Evolutionary conservation across 2,329 filamentous ascomycete species (phyloP).

Genomic region (Botrytis deweyae): DNA sequence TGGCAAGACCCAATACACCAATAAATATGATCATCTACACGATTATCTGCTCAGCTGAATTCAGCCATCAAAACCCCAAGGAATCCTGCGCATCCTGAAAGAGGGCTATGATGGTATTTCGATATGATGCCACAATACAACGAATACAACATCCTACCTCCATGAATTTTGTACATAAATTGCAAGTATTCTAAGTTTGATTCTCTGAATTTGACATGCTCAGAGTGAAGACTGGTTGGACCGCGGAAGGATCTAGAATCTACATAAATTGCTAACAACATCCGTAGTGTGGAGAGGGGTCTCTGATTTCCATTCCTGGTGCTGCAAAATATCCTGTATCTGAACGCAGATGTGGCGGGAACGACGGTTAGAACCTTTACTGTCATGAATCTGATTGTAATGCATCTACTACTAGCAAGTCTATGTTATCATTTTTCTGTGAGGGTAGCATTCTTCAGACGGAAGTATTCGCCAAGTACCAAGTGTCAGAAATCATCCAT

Average conservation of each 20-base stretch:
- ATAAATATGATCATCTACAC: too few species aligned
- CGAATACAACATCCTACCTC: background rate
- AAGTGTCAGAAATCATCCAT: background rate
- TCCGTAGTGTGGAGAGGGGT: background rate
- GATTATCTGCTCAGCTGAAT: too few species aligned
- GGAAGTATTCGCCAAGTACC: background rate
- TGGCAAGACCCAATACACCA: too few species aligned
- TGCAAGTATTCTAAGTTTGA: background rate
- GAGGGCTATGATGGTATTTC: background rate
- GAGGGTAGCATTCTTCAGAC: background rate
- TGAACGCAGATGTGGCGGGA: background rate
- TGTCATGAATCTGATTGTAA: background rate
- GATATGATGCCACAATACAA: background rate
- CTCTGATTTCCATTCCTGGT: background rate
- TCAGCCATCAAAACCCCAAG: too few species aligned
- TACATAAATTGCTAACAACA: rapidly evolving
- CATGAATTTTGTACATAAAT: background rate
- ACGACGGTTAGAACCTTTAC: background rate
- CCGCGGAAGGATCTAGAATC: background rate
- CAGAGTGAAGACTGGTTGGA: background rate
- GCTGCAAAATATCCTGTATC: background rate
- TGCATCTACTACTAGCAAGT: rapidly evolving
- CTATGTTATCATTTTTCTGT: background rate
- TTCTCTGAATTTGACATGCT: background rate
- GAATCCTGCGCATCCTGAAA: too few species aligned